Percentiles rank a stretch among this genome's conserved stretches.
Conservation (phyloP, 805 yeast genomes). For the Metschnikowia amazonensis region DNA sequence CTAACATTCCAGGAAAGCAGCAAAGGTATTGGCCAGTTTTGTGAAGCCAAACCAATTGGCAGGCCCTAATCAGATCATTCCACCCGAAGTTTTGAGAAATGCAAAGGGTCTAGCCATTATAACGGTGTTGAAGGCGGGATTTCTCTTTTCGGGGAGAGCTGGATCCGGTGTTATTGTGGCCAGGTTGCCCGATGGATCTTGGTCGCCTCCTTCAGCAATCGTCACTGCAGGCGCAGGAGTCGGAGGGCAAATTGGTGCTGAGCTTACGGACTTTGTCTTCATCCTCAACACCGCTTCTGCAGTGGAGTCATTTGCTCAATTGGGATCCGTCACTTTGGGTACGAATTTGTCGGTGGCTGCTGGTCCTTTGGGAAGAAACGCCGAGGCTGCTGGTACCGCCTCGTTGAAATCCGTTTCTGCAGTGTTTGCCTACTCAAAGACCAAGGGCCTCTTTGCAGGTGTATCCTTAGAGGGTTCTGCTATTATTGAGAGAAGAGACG, state of each 20-base stretch:
- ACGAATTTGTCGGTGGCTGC: slow-evolving; percentile 95
- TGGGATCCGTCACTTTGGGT: slow-evolving; percentile 91
- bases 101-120: slow-evolving; percentile 91
- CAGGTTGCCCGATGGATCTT: slow-evolving; percentile 85
- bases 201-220: slow-evolving; percentile 98
- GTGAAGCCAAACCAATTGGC: slow-evolving; percentile 91
- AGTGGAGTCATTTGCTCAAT: slow-evolving; percentile 88
- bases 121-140: slow-evolving; percentile 96
- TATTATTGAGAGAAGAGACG: slow-evolving; percentile 94
- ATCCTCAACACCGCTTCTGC: slow-evolving; percentile 84
- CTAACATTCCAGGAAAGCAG: slow-evolving; percentile 65
- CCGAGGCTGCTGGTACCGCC: slow-evolving; percentile 96
- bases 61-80: slow-evolving; percentile 85
- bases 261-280: slow-evolving; percentile 92
- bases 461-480: slow-evolving; percentile 96
- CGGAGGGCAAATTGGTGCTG: slow-evolving; percentile 97
- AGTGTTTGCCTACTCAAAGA: slow-evolving; percentile 88
- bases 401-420: slow-evolving; percentile 85
- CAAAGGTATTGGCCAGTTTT: slow-evolving; percentile 83
- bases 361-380: slow-evolving; percentile 95
- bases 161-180: slow-evolving; percentile 97
- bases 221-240: slow-evolving; percentile 98
- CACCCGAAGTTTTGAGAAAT: slow-evolving; percentile 78
- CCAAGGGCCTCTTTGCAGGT: slow-evolving; percentile 96
- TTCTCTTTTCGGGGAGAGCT: slow-evolving; percentile 92